Percentiles rank a stretch among this genome's conserved stretches.
Conservation (phyloP, 2,329 filamentous ascomycete genomes). For the Colletotrichum lentis region DNA sequence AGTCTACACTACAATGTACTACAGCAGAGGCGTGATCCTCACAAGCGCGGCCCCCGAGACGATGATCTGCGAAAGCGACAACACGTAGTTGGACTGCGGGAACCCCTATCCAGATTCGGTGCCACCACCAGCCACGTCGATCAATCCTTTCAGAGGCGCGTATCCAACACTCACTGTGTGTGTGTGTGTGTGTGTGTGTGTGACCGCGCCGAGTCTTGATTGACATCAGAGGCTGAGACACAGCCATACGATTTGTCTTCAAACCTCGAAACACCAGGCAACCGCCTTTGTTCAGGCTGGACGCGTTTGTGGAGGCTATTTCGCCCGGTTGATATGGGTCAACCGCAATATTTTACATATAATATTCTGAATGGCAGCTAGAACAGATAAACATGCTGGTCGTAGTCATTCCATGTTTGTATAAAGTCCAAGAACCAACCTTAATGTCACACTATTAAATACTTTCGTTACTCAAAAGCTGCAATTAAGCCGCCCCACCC, state of each 20-base stretch:
- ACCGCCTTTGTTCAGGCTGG: not conserved
- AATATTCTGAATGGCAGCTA: too few species aligned
- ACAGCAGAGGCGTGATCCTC: too few species aligned
- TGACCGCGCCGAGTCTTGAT: not conserved
- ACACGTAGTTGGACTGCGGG: not conserved
- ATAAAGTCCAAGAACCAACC: too few species aligned
- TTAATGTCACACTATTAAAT: too few species aligned
- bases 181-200: not conserved
- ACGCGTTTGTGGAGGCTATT: not conserved
- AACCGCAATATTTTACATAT: not conserved
- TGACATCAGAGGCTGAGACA: not conserved
- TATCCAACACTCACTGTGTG: not conserved
- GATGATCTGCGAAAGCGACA: not conserved
- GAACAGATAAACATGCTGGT: too few species aligned
- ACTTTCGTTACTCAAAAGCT: too few species aligned
- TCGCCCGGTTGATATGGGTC: not conserved
- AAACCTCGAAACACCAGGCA: not conserved
- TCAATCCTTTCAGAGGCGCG: not conserved
- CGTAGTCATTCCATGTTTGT: accelerated
- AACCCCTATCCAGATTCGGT: not conserved
- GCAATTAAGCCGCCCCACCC: too few species aligned
- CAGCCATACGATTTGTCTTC: not conserved
- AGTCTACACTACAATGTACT: too few species aligned
- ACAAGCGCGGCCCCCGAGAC: too few species aligned
- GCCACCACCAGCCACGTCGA: not conserved